phyloP scores from a whole-genome alignment of 1,284 basidiomycete species.

The Pyrrhoderma lamaoense region DNA sequence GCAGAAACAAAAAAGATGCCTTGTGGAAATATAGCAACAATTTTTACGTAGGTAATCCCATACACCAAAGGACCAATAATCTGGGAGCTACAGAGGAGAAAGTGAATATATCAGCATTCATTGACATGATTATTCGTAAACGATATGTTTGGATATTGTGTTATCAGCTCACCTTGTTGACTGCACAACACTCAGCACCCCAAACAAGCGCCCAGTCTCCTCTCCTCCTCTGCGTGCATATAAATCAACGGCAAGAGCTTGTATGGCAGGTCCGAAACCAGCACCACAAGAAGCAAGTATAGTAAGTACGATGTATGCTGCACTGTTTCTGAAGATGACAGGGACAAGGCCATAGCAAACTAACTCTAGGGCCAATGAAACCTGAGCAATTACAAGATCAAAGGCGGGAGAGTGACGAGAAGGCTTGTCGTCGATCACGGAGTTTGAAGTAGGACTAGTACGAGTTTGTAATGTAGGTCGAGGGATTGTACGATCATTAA shows the following conservation, averaged over 20 bases:
- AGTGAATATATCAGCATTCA: not conserved
- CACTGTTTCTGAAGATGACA: slow-evolving; percentile 29
- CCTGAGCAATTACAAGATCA: slow-evolving; percentile 53
- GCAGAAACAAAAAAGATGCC: slow-evolving; percentile 47
- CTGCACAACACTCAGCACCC: slow-evolving; percentile 63
- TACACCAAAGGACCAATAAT: slow-evolving; percentile 56
- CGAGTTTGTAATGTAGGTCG: slow-evolving; percentile 12
- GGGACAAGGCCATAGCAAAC: slow-evolving; percentile 46
- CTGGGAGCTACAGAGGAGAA: slow-evolving; percentile 33
- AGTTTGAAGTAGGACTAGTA: slow-evolving; percentile 16
- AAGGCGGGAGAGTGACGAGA: slow-evolving; percentile 40
- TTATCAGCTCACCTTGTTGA: slow-evolving; percentile 44
- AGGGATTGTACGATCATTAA: not conserved
- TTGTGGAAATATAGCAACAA: slow-evolving; percentile 50
- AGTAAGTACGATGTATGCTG: slow-evolving; percentile 40
- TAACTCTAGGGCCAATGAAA: slow-evolving; percentile 53
- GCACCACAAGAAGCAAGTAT: slow-evolving; percentile 44
- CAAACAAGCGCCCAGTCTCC: slow-evolving; percentile 62
- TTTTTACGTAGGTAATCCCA: slow-evolving; percentile 51
- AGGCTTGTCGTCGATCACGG: not conserved
- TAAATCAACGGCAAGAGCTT: slow-evolving; percentile 59
- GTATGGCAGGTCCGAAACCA: slow-evolving; percentile 58
- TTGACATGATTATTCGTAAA: not conserved
- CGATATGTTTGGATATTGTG: too few species aligned
- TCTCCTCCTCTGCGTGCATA: slow-evolving; percentile 34